Percentiles rank a stretch among this genome's conserved stretches.
Evolutionary conservation across 257 asterid genomes (phyloP).

Genomic region (Datura wrightii): DNA sequence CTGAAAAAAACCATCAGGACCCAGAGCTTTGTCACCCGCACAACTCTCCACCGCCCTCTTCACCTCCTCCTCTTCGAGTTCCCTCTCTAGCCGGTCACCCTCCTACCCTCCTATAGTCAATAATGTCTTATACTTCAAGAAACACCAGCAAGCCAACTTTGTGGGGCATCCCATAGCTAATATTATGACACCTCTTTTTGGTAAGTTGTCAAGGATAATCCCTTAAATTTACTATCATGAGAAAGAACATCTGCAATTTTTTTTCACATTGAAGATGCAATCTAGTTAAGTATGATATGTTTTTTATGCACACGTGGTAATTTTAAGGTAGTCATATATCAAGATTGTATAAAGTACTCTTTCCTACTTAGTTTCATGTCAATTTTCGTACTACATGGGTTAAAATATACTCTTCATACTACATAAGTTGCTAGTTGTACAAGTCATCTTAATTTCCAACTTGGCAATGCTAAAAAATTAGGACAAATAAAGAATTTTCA

Average conservation of each 20-base stretch:
- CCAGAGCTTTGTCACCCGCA: too few relatives aligned
- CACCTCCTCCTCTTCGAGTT: too few relatives aligned
- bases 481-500: not conserved
- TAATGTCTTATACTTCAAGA: not conserved
- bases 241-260: not conserved
- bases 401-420: not conserved
- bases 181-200: not conserved
- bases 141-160: not conserved
- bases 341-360: not conserved
- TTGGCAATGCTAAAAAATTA: not conserved
- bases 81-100: too few relatives aligned
- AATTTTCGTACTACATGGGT: not conserved
- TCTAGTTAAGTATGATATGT: not conserved
- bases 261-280: not conserved
- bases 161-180: not conserved
- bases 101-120: not conserved
- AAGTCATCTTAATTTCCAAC: not conserved
- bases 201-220: not conserved
- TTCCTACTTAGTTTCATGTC: not conserved
- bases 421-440: not conserved
- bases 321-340: not conserved
- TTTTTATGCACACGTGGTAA: not conserved
- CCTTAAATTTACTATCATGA: not conserved
- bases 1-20: too few relatives aligned
- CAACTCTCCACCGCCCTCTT: too few relatives aligned